Percentiles rank a stretch among this genome's conserved stretches.
These are phyloP conservation scores for Hypoxylon lenormandii DNA, from an alignment of 495 filamentous ascomycete species.

Conservation along the genomic window DNA sequence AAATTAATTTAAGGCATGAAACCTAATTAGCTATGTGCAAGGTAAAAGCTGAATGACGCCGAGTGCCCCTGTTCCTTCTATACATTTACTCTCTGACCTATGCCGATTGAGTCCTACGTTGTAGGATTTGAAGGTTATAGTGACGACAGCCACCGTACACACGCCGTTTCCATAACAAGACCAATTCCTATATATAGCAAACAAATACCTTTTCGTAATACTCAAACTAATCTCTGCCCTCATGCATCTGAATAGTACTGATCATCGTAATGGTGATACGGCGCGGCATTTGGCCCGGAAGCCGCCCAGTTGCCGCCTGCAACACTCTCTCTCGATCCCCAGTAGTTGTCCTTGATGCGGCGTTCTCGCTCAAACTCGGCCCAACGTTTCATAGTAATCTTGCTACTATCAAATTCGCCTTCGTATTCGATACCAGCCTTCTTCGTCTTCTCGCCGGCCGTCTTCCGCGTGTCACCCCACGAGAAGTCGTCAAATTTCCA, in stretches of 20 bases:
- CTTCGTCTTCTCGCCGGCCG: slow-evolving; percentile 87
- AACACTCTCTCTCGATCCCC: slow-evolving; percentile 63
- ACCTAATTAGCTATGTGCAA: slow-evolving; percentile 37
- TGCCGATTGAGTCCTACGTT: slow-evolving; percentile 31
- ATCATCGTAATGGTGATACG: slow-evolving; percentile 61
- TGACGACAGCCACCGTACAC: slow-evolving; percentile 13
- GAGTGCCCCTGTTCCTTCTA: slow-evolving; percentile 27
- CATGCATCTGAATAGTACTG: slow-evolving; percentile 65
- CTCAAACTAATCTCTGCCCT: slow-evolving; percentile 25
- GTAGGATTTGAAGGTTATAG: slow-evolving; percentile 17
- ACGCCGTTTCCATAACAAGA: slow-evolving; percentile 15
- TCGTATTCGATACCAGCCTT: slow-evolving; percentile 83
- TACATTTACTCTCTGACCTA: slow-evolving; percentile 25
- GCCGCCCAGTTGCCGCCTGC: slow-evolving; percentile 50
- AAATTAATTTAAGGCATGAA: slow-evolving; percentile 31
- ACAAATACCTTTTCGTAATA: slow-evolving; percentile 24
- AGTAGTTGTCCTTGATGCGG: slow-evolving; percentile 58
- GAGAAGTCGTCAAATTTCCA: slow-evolving; percentile 99
- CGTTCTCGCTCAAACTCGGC: slow-evolving; percentile 85
- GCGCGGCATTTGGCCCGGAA: slow-evolving; percentile 30
- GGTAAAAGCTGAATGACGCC: slow-evolving; percentile 27
- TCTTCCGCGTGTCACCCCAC: slow-evolving; percentile 98
- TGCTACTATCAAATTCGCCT: slow-evolving; percentile 95
- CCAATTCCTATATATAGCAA: slow-evolving; percentile 30
- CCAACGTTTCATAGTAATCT: slow-evolving; percentile 99